Base-by-base conservation (phyloP, 805 yeast species). In the Candida berthetii region DNA sequence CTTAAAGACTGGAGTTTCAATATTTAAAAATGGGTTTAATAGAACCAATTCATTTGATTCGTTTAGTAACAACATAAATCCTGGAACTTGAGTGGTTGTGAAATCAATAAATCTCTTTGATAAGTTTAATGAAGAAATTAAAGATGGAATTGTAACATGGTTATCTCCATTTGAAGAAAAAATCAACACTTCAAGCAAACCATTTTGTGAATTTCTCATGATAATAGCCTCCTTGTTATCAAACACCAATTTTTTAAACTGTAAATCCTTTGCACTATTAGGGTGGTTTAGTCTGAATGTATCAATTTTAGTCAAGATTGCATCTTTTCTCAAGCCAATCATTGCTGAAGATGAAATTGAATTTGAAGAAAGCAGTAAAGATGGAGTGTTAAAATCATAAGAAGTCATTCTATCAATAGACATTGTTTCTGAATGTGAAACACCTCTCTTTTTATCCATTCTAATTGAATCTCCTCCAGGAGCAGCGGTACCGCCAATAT, bases 291-390 rank as follows among this genome's bases (percentile, higher is more conserved):
- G 60, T 1, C 50, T 49, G 16, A 64, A 53, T 0, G 74, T 58
- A 15, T 78, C 79, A 2, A 85, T 59, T 52, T 73, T 76, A 0
- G 89, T 78, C 45, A 86, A 62, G n/a, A 82, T 80, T 52, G 82
- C 71, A 56, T 87, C 95, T 49, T 83, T 85, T 32, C 78, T 64
- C 18, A 76, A 57, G 4, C 16, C 7, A 8, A 22, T 33, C 7
- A 29, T 57, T 48, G 69, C 78, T 42, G 56, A 41, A 18, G 44
- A 62, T 1, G 80, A 61, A 0, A 66, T 56, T 15, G 73, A 71
- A 0, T 71, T 22, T 50, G 10, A 62, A 49, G n/a, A n/a, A n/a
- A n/a, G n/a, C n/a, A n/a, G n/a, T n/a, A n/a, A n/a, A n/a, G n/a
- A n/a, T 0, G 74, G 61, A 61, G 68, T 64, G 41, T 60, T 68